Base-by-base conservation (phyloP, 2,329 filamentous ascomycete genomes). In the Piedraia hortae region DNA sequence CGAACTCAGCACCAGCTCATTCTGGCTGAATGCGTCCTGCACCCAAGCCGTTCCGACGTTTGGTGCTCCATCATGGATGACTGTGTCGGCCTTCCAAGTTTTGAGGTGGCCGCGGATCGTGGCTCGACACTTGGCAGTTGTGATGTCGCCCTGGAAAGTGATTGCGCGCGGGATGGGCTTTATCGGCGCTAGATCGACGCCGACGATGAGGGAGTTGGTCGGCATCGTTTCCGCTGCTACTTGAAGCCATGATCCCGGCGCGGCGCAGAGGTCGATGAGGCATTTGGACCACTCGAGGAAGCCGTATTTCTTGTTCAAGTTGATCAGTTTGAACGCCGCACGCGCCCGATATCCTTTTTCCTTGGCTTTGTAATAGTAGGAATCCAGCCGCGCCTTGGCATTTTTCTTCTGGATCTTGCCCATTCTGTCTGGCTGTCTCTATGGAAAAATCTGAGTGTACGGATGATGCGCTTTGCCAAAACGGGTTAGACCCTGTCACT, bases 371-470 rank as follows among this genome's bases (percentile, higher is more conserved):
- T 80, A 82, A 52, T 93, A 97, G 75, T 80, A 93, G 51, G 93
- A 91, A 51, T 97, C 85, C 40, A 91, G 59, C 62, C 82, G 80
- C 48, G 82, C 82, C 55, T 93, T 93, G 52, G 78, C 82, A 53
- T 90, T 73, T 61, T 93, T 93, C 61, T 93, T 91, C 44, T 93
- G 77, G 40, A 93, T 82, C n/a, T 41, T 75, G 80, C 85, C 93
- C n/a, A n/a, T n/a, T n/a, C n/a, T n/a, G n/a, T n/a, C n/a, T n/a
- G n/a, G n/a, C n/a, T n/a, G n/a, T n/a, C n/a, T n/a, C n/a, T n/a
- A n/a, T n/a, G n/a, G n/a, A n/a, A n/a, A n/a, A n/a, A n/a, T n/a
- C n/a, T n/a, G n/a, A n/a, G n/a, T n/a, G n/a, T n/a, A n/a, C n/a
- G n/a, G n/a, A n/a, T n/a, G n/a, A n/a, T n/a, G n/a, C n/a, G n/a